These are phyloP conservation scores for Prunus padus DNA, from an alignment of 306 rosid genomes.

Conservation along the genomic window DNA sequence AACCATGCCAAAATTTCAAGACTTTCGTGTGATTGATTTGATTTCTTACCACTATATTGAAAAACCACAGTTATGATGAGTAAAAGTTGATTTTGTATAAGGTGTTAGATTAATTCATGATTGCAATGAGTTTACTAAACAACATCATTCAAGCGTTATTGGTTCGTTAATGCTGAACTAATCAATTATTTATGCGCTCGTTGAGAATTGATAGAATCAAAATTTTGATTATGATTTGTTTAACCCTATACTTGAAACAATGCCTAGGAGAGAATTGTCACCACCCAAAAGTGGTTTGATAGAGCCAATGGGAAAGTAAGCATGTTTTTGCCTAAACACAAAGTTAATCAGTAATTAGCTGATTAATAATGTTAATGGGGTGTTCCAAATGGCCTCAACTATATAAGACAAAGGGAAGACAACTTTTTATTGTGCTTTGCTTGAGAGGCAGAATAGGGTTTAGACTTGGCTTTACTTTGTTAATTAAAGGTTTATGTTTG, in stretches of 20 bases:
- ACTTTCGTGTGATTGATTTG: neutral
- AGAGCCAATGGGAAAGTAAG: neutral
- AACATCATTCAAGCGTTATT: neutral
- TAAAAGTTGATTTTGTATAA: neutral
- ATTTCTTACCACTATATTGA: neutral
- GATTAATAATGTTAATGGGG: neutral
- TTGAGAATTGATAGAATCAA: neutral
- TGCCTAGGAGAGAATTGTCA: neutral
- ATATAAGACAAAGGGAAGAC: neutral
- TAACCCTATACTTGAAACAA: neutral
- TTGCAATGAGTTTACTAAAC: neutral
- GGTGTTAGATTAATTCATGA: neutral
- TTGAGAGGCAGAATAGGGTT: neutral
- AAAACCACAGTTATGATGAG: neutral
- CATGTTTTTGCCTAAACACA: neutral
- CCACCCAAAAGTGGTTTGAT: neutral
- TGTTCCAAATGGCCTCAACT: slow-evolving; percentile 2
- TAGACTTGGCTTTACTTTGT: neutral
- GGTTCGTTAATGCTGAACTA: no score
- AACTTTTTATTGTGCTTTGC: neutral
- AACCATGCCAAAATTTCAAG: neutral
- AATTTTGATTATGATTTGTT: neutral
- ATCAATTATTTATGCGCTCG: neutral
- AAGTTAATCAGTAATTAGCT: neutral
- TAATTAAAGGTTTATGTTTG: slow-evolving; percentile 7